Evolutionary conservation across 2,329 filamentous ascomycete species (phyloP), one percentile per base, ranked within the genome.

Genomic region (Claviceps sp.): DNA sequence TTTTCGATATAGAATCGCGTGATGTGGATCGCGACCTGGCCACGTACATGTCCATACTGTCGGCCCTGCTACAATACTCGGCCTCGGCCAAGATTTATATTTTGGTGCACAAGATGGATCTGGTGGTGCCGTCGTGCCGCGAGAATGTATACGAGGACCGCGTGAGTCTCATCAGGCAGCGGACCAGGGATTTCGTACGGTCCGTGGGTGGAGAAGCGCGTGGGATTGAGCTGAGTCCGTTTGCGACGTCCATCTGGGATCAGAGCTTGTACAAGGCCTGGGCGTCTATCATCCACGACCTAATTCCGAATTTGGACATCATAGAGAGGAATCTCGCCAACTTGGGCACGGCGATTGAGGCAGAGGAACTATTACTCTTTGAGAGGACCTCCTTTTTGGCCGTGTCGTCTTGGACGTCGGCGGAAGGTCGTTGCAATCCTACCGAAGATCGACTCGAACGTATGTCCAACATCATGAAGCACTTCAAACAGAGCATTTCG

Each of bases 71-170:
- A 52, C 90, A 97, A 70, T 95, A 83, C 75, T 94, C 87, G 47
- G 74, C 80, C 37, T 73, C 74, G 2, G 89, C 91, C 56, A 87
- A 87, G 65, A 84, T 98, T 62, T 98, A 97, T 71, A 87, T 93
- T 56, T 81, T 98, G 45, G 87, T 98, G 59, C 93, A 98, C 82
- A 98, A 98, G 71, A 96, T 98, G 87, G 93, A 98, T 66, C 80
- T 98, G 26, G 89, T 97, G 48, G 86, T 90, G 59, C 80, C 83
- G 41, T 80, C 85, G 53, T 81, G 85, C 59, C 86, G 90, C 55
- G 84, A 89, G 64, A 74, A 81, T 54, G 81, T 95, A 57, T 96
- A 95, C 68, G 84, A 91, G 56, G 87, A 95, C 61, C 84, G 89
- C 55, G 84, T 89, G 24, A 75, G 80, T 34, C 74, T 89, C 52